Evolutionary conservation across 73 alveolate genomes (phyloP), one percentile per base, ranked within the genome.

Genomic region (Durusdinium trenchii): DNA sequence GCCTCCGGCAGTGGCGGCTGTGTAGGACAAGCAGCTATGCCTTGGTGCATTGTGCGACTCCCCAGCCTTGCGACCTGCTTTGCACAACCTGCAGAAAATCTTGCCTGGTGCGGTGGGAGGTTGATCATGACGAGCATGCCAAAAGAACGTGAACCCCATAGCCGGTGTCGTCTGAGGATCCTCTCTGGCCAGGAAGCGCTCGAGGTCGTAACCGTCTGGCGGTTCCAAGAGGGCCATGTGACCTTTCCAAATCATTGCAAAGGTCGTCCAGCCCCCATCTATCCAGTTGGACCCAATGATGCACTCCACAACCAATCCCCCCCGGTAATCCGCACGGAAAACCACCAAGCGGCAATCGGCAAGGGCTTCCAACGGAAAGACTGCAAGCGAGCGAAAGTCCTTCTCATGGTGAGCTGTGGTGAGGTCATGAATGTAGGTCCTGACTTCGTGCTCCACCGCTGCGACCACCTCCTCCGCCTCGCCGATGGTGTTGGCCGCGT

Each of bases 101-200:
- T 7, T 0, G 0, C 94, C 94, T 0, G 94, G 94, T 0, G 76
- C 48, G 14, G 76, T 32, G 14, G 20, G 47, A 9, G 10, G 76
- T n/a, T 83, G 94, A 38, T 85, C 94, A 52, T 85, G 79, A 3
- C 94, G 76, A 0, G 94, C 46, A 35, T 85, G 94, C 94, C 94
- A 85, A 36, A 54, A 85, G 79, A 85, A 85, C 60, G n/a, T 42
- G 94, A 85, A 85, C 43, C 94, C 94, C 51, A 85, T 26, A 1
- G 32, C 45, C 40, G 94, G 94, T 0, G 94, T 54, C n/a, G 30
- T 32, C 40, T 32, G 12, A 26, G 47, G 60, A 10, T 51, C 57
- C 94, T 42, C 47, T 23, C 52, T 57, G 5, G 18, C 94, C 52
- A 85, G 18, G 60, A 60, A 52, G 23, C 16, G 23, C 2, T 36